Conservation (phyloP, 2,329 filamentous ascomycete species). For the Calcarisporium arbuscula region DNA sequence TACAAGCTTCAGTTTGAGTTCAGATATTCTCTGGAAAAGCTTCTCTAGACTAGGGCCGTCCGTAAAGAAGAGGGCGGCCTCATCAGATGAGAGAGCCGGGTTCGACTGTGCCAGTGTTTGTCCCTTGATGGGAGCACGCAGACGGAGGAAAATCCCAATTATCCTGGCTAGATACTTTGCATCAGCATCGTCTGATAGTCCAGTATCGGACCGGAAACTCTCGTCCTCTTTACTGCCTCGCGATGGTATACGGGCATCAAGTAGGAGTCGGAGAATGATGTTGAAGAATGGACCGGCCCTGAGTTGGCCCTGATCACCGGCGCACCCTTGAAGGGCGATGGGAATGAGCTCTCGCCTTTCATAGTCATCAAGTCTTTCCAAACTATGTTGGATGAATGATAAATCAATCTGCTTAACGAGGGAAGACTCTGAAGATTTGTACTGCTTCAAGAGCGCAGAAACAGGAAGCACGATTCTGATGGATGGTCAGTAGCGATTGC, state of each 20-base stretch:
- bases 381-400: slow-evolving; percentile 80
- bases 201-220: slow-evolving; percentile 58
- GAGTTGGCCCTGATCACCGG: slow-evolving; percentile 23
- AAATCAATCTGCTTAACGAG: slow-evolving; percentile 86
- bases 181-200: slow-evolving; percentile 61
- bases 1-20: slow-evolving; percentile 51
- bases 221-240: slow-evolving; percentile 75
- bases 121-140: slow-evolving; percentile 23
- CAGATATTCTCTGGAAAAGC: slow-evolving; percentile 30
- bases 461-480: slow-evolving; percentile 72
- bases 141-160: slow-evolving; percentile 66
- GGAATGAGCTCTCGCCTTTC: slow-evolving; percentile 71
- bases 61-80: slow-evolving; percentile 23
- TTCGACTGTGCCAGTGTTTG: slow-evolving; percentile 25
- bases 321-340: slow-evolving; percentile 27
- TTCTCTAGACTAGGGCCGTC: slow-evolving; percentile 58
- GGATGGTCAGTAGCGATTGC: slow-evolving; percentile 3
- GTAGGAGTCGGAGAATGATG: slow-evolving; percentile 69
- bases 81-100: slow-evolving; percentile 23
- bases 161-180: slow-evolving; percentile 66
- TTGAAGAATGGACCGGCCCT: slow-evolving; percentile 64
- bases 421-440: slow-evolving; percentile 66
- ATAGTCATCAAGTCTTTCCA: slow-evolving; percentile 40
- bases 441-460: slow-evolving; percentile 77
- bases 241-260: slow-evolving; percentile 63